Base-by-base conservation (phyloP, 768 basidiomycete genomes). In the Auriscalpium vulgare region DNA sequence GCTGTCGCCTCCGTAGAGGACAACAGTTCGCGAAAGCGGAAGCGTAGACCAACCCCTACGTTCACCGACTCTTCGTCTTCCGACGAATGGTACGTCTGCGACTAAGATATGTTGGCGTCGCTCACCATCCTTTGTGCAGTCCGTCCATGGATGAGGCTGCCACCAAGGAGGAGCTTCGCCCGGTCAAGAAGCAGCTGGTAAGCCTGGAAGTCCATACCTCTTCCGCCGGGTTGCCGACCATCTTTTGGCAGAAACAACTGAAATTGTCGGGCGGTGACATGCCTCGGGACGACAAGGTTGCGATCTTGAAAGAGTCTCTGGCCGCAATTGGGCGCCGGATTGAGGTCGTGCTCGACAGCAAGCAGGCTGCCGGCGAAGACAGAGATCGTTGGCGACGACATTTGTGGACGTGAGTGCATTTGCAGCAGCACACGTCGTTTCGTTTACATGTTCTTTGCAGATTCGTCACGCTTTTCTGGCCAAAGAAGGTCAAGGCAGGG, bases 381-480 rank as follows among this genome's bases (percentile, higher is more conserved):
- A 76, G 81, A 17, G 86, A 87, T 67, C 78, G 90, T 67, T 97
- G 93, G 94, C 80, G 89, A 59, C 82, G 91, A 60, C 92, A 97
- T 74, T 78, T 95, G n/a, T 97, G 94, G 94, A 90, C 92, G 91
- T 95, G 72, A 70, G 92, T 88, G 37, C 45, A 46, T 40, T 10
- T 29, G 37, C 17, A 21, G 46, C 34, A 54, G 56, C 47, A 36
- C 49, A 36, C 10, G 45, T 14, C 16, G 13, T 21, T 19, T n/a
- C 43, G 47, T 40, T 40, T 29, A 36, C 10, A 1, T 3, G 35
- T 53, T 36, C 56, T 59, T 44, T 65, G 45, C 64, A 94, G 91
- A 37, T 97, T 97, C 61, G 93, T 97, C 47, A 94, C 92, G 3
- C 78, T 93, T 54, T 97, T 97, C 73, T 97, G 95, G 95, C 95